Evolutionary conservation across 1,284 basidiomycete species (phyloP).

Genomic region (Naganishia liquefaciens): DNA sequence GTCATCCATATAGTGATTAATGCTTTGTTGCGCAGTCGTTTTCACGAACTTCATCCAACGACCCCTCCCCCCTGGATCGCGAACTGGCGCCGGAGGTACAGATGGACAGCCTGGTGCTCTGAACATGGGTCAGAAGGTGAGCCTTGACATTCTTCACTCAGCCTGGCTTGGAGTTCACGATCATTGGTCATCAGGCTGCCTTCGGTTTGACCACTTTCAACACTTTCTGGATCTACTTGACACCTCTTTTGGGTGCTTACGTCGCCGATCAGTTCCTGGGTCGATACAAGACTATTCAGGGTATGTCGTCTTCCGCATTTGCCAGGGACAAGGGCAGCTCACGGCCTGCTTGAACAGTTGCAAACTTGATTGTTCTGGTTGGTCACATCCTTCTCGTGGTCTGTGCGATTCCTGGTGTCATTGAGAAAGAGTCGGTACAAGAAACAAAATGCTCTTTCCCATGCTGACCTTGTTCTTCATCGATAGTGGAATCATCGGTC

Average conservation of each 20-base stretch:
- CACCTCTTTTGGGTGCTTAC: constrained; percentile 41
- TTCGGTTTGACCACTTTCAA: constrained; percentile 36
- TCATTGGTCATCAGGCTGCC: constrained; percentile 20
- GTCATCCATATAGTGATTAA: neutral
- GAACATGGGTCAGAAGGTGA: constrained; percentile 60
- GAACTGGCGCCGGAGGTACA: constrained; percentile 36
- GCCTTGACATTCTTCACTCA: neutral
- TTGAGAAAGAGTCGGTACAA: constrained; percentile 55
- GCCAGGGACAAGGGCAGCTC: constrained; percentile 42
- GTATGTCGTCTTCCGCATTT: constrained; percentile 51
- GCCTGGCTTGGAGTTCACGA: neutral
- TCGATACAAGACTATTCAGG: constrained; percentile 57
- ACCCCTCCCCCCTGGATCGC: constrained; percentile 39
- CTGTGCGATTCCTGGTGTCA: constrained; percentile 69
- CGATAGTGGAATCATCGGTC: constrained; percentile 61
- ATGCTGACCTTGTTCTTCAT: neutral
- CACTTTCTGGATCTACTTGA: constrained; percentile 43
- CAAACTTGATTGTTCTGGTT: constrained; percentile 49
- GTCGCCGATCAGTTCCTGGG: constrained; percentile 42
- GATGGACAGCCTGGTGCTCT: constrained; percentile 41
- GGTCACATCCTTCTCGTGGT: constrained; percentile 72
- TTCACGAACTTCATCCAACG: constrained; percentile 48
- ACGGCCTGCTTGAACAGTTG: too few relatives aligned
- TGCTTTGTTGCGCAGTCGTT: constrained; percentile 11
- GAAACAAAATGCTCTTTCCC: too few relatives aligned